Conservation (phyloP, 1,139 yeast species). For the Zygoascus meyerae region DNA sequence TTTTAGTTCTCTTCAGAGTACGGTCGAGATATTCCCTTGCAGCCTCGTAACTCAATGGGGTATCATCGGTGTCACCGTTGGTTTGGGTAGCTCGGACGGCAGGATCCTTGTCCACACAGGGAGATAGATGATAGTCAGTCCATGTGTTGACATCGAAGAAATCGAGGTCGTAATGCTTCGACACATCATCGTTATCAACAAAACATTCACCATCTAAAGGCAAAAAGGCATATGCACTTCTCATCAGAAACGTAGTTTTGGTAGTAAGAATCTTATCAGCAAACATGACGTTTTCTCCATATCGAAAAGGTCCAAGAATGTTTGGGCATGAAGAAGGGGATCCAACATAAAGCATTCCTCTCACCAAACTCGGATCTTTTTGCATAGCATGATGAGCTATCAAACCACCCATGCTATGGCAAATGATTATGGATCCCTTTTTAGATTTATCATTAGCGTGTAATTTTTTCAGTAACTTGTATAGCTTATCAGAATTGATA, state of each 20-base stretch:
- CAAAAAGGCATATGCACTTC: constrained; percentile 71
- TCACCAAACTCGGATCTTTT: constrained; percentile 55
- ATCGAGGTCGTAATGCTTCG: constrained; percentile 59
- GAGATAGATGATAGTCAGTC: constrained; percentile 71
- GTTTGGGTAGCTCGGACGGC: constrained; percentile 15
- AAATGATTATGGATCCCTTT: constrained; percentile 62
- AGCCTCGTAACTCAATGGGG: constrained; percentile 45
- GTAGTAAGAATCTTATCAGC: constrained; percentile 70
- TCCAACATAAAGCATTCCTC: constrained; percentile 77
- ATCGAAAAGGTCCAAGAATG: constrained; percentile 76
- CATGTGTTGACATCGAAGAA: constrained; percentile 75
- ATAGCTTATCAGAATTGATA: constrained; percentile 46
- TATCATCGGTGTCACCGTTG: constrained; percentile 7
- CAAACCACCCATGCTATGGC: constrained; percentile 93
- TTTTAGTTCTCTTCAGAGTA: constrained; percentile 55
- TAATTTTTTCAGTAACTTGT: constrained; percentile 42
- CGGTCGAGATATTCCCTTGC: constrained; percentile 59
- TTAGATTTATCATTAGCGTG: constrained; percentile 38
- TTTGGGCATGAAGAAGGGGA: constrained; percentile 81
- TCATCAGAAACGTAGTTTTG: constrained; percentile 82
- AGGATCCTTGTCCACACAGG: constrained; percentile 50
- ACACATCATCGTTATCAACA: constrained; percentile 49
- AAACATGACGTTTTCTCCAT: constrained; percentile 72
- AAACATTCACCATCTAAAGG: constrained; percentile 74
- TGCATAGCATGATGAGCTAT: constrained; percentile 77